A percentile compares a stretch with the other conserved stretches of the same genome.
phyloP scores from a whole-genome alignment of 78 protist species.

The Paratrimastix pyriformis region DNA sequence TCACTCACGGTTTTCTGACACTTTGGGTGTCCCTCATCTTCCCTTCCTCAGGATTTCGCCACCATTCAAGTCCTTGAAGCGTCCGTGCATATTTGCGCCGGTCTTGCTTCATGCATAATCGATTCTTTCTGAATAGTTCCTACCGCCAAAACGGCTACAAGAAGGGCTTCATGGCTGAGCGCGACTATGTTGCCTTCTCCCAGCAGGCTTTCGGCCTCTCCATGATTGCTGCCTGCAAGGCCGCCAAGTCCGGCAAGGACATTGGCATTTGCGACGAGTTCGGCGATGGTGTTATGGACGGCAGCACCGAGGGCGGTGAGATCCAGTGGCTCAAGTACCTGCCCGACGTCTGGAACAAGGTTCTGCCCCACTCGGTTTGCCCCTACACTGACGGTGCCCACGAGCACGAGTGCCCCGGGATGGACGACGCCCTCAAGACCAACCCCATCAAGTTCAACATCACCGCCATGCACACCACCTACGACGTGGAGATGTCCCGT shows the following conservation, averaged over 20 bases:
- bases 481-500: not conserved
- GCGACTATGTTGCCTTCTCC: not conserved
- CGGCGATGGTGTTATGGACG: too few species aligned
- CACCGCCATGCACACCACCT: not conserved
- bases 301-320: too few species aligned
- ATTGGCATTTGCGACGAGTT: too few species aligned
- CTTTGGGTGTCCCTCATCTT: not conserved
- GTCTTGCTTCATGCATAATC: too few species aligned
- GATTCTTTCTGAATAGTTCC: too few species aligned
- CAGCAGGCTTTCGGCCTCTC: not conserved
- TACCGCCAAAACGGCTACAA: not conserved
- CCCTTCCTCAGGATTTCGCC: not conserved
- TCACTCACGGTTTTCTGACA: too few species aligned
- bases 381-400: not conserved
- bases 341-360: not conserved
- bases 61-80: not conserved
- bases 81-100: not conserved
- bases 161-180: not conserved
- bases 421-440: not conserved
- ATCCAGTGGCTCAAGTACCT: not conserved
- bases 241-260: too few species aligned
- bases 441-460: not conserved
- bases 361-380: not conserved
- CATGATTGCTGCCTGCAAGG: not conserved
- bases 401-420: not conserved